Evolutionary conservation across 352 stramenopile species (phyloP), one percentile per base, ranked within the genome.

Genomic region (Achlya hypogyna): DNA sequence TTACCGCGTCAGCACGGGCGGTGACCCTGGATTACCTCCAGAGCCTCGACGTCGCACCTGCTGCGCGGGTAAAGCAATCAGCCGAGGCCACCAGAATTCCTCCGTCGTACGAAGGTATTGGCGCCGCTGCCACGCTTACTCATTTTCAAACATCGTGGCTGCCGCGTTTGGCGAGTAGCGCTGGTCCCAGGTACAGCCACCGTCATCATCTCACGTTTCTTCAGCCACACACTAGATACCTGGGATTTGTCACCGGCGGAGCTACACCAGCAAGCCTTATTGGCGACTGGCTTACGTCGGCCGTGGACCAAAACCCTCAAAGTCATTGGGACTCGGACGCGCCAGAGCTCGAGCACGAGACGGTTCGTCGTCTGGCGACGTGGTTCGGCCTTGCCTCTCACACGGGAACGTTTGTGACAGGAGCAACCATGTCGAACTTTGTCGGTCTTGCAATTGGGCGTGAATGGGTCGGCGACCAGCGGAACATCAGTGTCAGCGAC

Each of bases 381-480:
- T 63, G 54, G 54, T 63, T 63, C 3, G 2, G 22, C 40, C 9
- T 63, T 12, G 23, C 54, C 5, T 63, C 54, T 32, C 54, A 63
- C 54, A 51, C 31, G 4, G 54, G 53, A 8, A 25, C 23, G 14
- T 62, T 62, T 43, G 53, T 62, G 16, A 47, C 53, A 5, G 53
- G 53, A 8, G 53, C 53, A 18, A 62, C 53, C 54, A 63, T 63
- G 54, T 63, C 54, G 32, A 63, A 63, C 54, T 51, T 51, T 27
- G 54, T 63, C 10, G 53, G 53, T 14, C 53, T 62, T 31, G 53
- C 53, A 12, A 51, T 63, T 27, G 54, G 12, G 1, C 54, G 54
- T 20, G 54, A 63, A n/a, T 63, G 54, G 54, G 40, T 63, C 35
- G 54, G 54, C 34, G 14, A 27, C 4, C 54, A 51, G 22, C 54